Percentiles rank a stretch among this genome's conserved stretches.
Conservation (phyloP, 208 protist genomes). For the Leishmania aethiopica region DNA sequence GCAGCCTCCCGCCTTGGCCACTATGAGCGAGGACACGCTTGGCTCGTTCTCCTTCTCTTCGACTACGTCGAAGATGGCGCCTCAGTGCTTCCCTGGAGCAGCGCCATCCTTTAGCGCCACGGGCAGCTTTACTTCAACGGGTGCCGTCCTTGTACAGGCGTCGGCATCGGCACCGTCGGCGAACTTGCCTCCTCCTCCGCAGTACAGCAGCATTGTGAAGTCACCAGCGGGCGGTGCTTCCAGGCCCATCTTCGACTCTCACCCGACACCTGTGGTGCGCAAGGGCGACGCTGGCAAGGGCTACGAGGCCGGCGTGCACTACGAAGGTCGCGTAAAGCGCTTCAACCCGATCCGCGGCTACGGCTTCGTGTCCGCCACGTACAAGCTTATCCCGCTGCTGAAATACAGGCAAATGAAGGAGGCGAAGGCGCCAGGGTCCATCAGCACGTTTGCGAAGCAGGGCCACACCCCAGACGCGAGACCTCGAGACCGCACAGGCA, state of each 20-base stretch:
- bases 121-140: neutral
- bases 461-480: neutral
- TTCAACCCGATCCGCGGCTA: constrained; percentile 70
- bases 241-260: neutral
- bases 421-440: neutral
- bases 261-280: neutral
- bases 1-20: neutral
- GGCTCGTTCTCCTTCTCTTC: neutral
- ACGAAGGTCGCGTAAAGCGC: constrained; percentile 72
- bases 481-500: neutral
- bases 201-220: neutral
- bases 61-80: neutral
- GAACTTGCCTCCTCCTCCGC: neutral
- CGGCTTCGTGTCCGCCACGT: constrained; percentile 57
- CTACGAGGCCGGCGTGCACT: constrained; percentile 56
- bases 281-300: constrained; percentile 31
- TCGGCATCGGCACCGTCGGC: neutral
- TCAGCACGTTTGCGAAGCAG: neutral
- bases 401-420: neutral
- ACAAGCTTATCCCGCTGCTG: constrained; percentile 33
- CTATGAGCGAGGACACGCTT: neutral
- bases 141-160: neutral
- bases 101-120: neutral
- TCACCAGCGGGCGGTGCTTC: neutral
- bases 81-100: neutral